Conservation (phyloP, 805 yeast species). For the Suhomyces pyralidae region DNA sequence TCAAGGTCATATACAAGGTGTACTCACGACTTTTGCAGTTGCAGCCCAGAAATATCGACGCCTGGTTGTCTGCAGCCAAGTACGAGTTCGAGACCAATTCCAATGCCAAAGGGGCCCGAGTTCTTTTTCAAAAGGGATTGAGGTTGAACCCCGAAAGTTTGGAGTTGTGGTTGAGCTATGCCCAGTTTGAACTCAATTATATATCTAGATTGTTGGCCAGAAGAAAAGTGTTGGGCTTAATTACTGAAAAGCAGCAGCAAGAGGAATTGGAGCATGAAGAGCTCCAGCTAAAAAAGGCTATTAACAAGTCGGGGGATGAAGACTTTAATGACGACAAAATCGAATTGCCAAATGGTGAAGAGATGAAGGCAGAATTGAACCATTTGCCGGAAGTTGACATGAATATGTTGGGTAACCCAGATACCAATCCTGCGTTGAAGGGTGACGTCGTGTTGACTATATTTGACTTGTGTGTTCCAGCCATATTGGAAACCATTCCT, state of each 20-base stretch:
- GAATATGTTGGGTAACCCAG: constrained; percentile 81
- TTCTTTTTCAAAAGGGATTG: constrained; percentile 77
- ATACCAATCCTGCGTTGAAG: constrained; percentile 68
- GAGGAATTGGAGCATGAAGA: constrained; percentile 41
- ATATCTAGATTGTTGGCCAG: constrained; percentile 80
- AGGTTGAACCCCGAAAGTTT: constrained; percentile 75
- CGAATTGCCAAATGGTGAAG: constrained; percentile 51
- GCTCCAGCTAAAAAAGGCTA: constrained; percentile 34
- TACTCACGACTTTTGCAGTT: constrained; percentile 75
- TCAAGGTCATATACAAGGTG: constrained; percentile 68
- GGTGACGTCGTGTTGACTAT: constrained; percentile 47
- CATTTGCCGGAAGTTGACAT: constrained; percentile 84
- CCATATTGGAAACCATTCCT: constrained; percentile 25
- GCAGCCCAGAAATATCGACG: constrained; percentile 87
- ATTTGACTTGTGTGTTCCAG: constrained; percentile 35
- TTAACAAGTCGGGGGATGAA: constrained; percentile 27
- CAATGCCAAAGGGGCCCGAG: constrained; percentile 84
- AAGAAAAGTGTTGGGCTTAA: constrained; percentile 74
- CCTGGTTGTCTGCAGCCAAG: constrained; percentile 94
- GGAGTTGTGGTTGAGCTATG: constrained; percentile 79
- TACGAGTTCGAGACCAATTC: constrained; percentile 89
- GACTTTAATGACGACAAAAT: constrained; percentile 40
- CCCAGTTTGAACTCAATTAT: constrained; percentile 83
- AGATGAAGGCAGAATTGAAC: constrained; percentile 59
- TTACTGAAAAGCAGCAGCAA: constrained; percentile 67